Base-by-base conservation (phyloP, 2,329 filamentous ascomycete species). In the Pseudogymnoascus sp. region DNA sequence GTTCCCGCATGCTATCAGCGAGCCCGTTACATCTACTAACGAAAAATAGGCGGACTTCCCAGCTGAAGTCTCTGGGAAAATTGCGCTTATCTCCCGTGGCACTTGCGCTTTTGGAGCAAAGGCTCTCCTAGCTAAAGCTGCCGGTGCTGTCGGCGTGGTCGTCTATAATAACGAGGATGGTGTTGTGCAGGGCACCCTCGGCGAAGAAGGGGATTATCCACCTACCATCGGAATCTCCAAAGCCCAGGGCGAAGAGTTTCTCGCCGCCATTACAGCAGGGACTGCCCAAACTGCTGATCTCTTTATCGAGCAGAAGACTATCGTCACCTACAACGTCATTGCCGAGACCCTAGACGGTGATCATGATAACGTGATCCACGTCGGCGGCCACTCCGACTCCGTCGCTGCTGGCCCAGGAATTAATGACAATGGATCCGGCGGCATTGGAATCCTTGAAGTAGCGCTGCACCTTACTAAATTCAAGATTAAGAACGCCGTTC, bases 401-500 rank as follows among this genome's bases (percentile, higher is more conserved):
- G 85, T 88, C 19, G 77, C 78, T 29, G 80, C 78, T 2, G 85
- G 85, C 0, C 85, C 85, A 0, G 85, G 85, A 5, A 86, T 88
- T 75, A 88, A 88, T 72, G 86, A 88, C 71, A 82, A 88, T 68
- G 86, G 85, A 59, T 83, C 80, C 13, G 85, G 85, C 17, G 79
- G 80, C 1, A 80, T 86, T 65, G 80, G 80, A 23, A 77, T 86
- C 60, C 77, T 88, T 7, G 83, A 84, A 61, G 77, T 86, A 31
- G 85, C 85, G 9, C 79, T 80, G 26, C 79, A 81, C n/a, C 78
- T 88, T 33, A 79, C 82, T n/a, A 76, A 79, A 46, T 87, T 78
- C 73, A 74, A 72, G 4, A 78, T 83, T 63, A 85, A 80, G 65
- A 84, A 86, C 69, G 79, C 80, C 35, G 81, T 88, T n/a, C 81